Evolutionary conservation across 306 rosid species (phyloP).

Genomic region (Medicago arabica): DNA sequence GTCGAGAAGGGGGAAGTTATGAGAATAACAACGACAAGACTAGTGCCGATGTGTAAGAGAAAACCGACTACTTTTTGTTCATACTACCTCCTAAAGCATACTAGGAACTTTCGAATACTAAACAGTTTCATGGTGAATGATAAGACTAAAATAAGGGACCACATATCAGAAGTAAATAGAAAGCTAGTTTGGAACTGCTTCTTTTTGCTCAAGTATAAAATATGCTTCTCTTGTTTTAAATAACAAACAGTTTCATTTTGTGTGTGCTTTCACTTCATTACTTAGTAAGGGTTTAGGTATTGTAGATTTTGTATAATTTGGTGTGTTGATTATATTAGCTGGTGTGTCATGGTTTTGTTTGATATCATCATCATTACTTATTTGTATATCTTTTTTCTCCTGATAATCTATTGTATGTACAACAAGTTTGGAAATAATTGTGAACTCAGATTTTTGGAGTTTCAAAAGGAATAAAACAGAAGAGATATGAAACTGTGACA

Average conservation of each 20-base stretch:
- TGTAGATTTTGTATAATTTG: constrained; percentile 59
- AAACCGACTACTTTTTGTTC: constrained; percentile 37
- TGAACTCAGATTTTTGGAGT: constrained; percentile 28
- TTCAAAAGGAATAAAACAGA: constrained; percentile 25
- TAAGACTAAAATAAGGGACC: constrained; percentile 37
- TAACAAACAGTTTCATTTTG: constrained; percentile 20
- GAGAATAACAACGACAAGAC: constrained; percentile 46
- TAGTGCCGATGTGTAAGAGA: constrained; percentile 46
- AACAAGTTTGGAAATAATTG: constrained; percentile 42
- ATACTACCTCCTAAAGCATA: constrained; percentile 7
- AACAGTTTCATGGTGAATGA: constrained; percentile 34
- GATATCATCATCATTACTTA: constrained; percentile 43
- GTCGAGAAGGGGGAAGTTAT: constrained; percentile 37
- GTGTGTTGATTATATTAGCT: constrained; percentile 52
- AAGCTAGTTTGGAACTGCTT: constrained; percentile 37
- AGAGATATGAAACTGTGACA: constrained; percentile 26
- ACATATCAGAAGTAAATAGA: constrained; percentile 36
- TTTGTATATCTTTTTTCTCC: constrained; percentile 7
- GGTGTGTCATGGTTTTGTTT: constrained; percentile 58
- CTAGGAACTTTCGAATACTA: constrained; percentile 36
- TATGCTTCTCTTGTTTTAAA: constrained; percentile 44
- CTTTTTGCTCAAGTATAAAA: constrained; percentile 44
- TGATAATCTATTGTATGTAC: constrained; percentile 31
- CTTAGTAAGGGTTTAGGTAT: constrained; percentile 18
- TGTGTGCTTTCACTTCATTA: constrained; percentile 34